A percentile compares a stretch with the other conserved stretches of the same genome.
phyloP scores from a whole-genome alignment of 2,329 filamentous ascomycete genomes.

The Aspergillus pseudoterreus region DNA sequence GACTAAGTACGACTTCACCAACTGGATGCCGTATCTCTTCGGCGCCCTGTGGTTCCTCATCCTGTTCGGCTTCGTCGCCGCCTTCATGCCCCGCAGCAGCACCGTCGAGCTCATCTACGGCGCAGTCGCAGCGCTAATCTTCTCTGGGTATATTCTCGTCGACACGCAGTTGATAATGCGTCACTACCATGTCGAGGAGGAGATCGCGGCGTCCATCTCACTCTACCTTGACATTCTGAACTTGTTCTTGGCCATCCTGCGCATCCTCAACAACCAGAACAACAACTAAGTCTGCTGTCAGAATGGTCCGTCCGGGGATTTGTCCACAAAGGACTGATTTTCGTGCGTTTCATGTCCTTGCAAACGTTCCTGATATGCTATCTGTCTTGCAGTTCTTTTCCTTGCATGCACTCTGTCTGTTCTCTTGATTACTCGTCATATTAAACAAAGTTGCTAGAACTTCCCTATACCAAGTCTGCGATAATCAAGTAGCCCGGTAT shows the following conservation, averaged over 20 bases:
- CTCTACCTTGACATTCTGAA: constrained; percentile 97
- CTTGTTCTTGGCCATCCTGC: constrained; percentile 89
- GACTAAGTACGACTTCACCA: constrained; percentile 96
- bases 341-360: too few relatives aligned
- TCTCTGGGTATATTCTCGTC: constrained; percentile 90
- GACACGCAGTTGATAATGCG: constrained; percentile 95
- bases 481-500: too few relatives aligned
- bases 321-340: too few relatives aligned
- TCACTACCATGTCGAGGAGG: constrained; percentile 96
- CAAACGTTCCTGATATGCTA: too few relatives aligned
- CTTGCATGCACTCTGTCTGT: too few relatives aligned
- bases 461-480: too few relatives aligned
- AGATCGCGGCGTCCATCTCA: constrained; percentile 92
- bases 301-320: not conserved
- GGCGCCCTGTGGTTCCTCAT: constrained; percentile 85
- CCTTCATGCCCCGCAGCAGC: constrained; percentile 81
- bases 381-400: too few relatives aligned
- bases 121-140: constrained; percentile 76
- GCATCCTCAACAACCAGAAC: constrained; percentile 93
- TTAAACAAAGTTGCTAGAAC: too few relatives aligned
- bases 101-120: constrained; percentile 83
- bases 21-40: constrained; percentile 94
- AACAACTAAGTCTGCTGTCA: constrained; percentile 64
- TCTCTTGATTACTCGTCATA: too few relatives aligned
- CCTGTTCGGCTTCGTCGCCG: constrained; percentile 87